Evolutionary conservation across 2,329 filamentous ascomycete genomes (phyloP), one percentile per base, ranked within the genome.

Genomic region (Xylaria sp.): DNA sequence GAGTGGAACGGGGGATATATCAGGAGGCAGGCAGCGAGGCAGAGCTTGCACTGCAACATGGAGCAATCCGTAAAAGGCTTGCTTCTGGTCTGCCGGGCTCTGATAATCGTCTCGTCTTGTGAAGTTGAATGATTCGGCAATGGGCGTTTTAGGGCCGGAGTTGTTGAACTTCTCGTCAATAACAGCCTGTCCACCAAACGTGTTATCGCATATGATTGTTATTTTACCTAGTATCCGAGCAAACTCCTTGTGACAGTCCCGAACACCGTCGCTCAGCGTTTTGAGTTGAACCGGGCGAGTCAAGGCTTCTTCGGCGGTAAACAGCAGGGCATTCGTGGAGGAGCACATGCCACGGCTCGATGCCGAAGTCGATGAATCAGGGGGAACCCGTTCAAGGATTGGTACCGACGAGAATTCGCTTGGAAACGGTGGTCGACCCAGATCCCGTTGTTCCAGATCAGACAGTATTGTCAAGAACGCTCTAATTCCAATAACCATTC

Each of bases 161-260:
- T 89, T 87, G 62, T 84, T 90, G 71, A 97, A 96, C 71, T 97
- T 97, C 73, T 99, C 95, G 70, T 99, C 94, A 52, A 97, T 76
- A 0, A 91, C 91, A 37, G 93, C 94, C 76, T 99, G 94, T 0
- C 94, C 94, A 55, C 94, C 95, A 76, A 99, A 99, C 0, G 93
- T 90, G 68, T 96, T 94, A 73, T 99, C 94, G 74, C 94, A 99
- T 39, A 97, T 88, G 50, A 97, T 89, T 1, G 92, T 96, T 58
- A 99, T 95, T 72, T 96, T 95, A 30, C 93, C 94, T 6, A 99
- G 78, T 23, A 99, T 93, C 72, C 96, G 91, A 71, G 93, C 97
- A 68, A 99, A 99, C 55, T 89, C 88, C 57, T 87, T 80, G 73
- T 97, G 97, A 70, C 91, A 94, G 49, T 94, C 90, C 68, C 87